Conservation (phyloP, 2,329 filamentous ascomycete genomes). For the Arthrobotrys entomopaga region DNA sequence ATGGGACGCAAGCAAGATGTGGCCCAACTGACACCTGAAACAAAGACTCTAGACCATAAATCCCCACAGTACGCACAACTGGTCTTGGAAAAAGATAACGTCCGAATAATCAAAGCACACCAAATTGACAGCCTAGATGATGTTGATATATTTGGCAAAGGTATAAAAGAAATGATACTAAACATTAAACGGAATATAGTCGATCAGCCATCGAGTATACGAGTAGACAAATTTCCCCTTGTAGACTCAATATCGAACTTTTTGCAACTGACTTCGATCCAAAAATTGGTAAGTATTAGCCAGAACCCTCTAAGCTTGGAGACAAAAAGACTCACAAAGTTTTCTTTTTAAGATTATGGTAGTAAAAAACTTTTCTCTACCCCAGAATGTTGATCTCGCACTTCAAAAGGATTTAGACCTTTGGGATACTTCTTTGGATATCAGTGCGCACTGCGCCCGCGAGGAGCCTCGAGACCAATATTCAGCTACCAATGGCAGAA, state of each 20-base stretch:
- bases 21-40: no score
- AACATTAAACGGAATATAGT: conserved; percentile 3
- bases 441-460: neutral
- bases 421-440: no score
- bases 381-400: no score
- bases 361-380: no score
- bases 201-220: neutral
- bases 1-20: no score
- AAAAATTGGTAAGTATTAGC: no score
- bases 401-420: no score
- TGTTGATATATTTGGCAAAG: conserved; percentile 9
- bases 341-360: no score
- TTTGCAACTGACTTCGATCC: no score
- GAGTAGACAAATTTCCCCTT: neutral
- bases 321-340: no score
- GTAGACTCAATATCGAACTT: neutral
- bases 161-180: neutral
- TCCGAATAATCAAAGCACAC: conserved; percentile 13
- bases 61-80: conserved; percentile 2
- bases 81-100: conserved; percentile 23
- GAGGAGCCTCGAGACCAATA: neutral
- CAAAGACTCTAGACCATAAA: no score
- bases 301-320: no score
- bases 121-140: neutral
- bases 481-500: neutral